Evolutionary conservation across 257 asterid genomes (phyloP), one percentile per base, ranked within the genome.

Genomic region (Anisodus acutangulus): DNA sequence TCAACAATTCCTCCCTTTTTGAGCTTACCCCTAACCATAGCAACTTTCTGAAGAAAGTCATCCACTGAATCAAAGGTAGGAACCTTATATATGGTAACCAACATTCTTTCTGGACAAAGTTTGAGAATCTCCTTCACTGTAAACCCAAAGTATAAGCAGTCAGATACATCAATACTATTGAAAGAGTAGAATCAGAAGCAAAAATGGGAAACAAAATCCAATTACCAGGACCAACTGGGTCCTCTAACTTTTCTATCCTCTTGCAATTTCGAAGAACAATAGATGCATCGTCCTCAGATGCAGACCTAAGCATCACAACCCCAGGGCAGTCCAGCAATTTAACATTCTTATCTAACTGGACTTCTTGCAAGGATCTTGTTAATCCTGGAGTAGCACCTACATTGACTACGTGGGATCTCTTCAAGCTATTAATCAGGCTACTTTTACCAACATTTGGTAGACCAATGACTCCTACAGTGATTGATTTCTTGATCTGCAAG

Each of bases 391-490:
- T 95, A 57, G 97, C 93, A 55, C 97, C 98, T 84, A 93, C 98
- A 79, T 94, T 95, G 88, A 91, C 98, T 41, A 93, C 98, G 55
- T 93, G 96, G 17, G 96, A 93, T 84, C 98, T 90, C 90, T 93
- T 97, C 91, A 95, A 90, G 81, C 98, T 95, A 84, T 97, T 95
- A 43, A 97, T 95, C 88, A 97, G 84, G 88, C 99, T 95, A 89
- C 98, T 97, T 91, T 96, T 97, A 17, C 99, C 98, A 59, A 95
- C 98, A 92, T 97, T 97, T 22, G 99, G 99, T 62, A 97, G 91
- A 51, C 98, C 98, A 83, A 97, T 97, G 83, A 97, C 88, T 80
- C 98, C 99, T 45, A 97, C 97, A 5, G 99, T 93, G 81, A 97
- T 93, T 19, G 98, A 95, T 87, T 90, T 95, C 85, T 95, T 97